phyloP scores from a whole-genome alignment of 768 basidiomycete genomes.

The Boletales sp. region DNA sequence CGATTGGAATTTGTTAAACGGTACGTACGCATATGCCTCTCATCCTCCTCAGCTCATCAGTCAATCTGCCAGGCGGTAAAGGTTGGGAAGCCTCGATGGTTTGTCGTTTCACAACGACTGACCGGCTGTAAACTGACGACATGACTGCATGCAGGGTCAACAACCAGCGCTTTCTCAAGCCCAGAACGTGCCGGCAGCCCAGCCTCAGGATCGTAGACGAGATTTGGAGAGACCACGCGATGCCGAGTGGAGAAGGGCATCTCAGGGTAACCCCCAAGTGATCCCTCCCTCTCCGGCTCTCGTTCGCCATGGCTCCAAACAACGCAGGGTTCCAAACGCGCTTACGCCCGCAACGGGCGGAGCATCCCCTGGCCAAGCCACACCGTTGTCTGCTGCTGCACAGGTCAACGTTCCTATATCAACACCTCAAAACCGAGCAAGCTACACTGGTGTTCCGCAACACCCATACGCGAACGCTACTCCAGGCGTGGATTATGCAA shows the following conservation, averaged over 20 bases:
- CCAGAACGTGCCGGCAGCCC: conserved; percentile 48
- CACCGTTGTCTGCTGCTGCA: conserved; percentile 71
- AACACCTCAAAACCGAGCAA: conserved; percentile 46
- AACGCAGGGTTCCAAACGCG: conserved; percentile 57
- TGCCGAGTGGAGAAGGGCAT: conserved; percentile 60
- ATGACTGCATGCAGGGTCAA: conserved; percentile 43
- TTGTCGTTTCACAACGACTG: conserved; percentile 27
- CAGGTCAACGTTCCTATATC: conserved; percentile 71
- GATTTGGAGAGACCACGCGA: conserved; percentile 52
- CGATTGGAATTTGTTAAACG: conserved; percentile 94
- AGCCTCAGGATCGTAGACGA: conserved; percentile 57
- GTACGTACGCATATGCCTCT: conserved; percentile 33
- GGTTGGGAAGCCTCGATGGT: conserved; percentile 90
- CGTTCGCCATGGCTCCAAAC: conserved; percentile 72
- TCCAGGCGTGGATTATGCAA: conserved; percentile 57
- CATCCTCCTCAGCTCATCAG: conserved; percentile 6
- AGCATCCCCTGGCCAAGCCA: conserved; percentile 51
- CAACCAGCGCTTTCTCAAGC: conserved; percentile 64
- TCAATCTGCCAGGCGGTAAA: conserved; percentile 59
- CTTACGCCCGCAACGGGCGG: conserved; percentile 53
- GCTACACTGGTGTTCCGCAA: conserved; percentile 37
- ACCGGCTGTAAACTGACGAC: conserved; percentile 6
- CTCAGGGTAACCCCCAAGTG: conserved; percentile 51
- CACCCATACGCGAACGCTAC: conserved; percentile 71
- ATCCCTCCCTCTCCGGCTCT: conserved; percentile 75